Evolutionary conservation across 352 stramenopile genomes (phyloP), one percentile per base, ranked within the genome.

Genomic region (Pythium aquatile): DNA sequence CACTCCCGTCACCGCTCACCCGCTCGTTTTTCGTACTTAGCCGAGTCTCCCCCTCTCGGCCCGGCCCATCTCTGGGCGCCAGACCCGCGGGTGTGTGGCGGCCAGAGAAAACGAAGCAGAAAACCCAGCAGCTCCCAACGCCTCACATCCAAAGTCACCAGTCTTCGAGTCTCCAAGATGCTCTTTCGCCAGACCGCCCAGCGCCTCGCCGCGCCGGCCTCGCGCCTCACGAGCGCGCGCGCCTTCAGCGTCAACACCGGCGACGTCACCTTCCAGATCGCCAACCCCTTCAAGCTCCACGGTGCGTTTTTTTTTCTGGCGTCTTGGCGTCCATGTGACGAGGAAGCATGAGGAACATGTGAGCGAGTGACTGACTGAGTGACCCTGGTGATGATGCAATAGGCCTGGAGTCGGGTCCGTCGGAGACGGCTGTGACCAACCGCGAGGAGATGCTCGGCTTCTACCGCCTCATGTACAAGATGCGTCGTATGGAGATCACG

Each of bases 401-500:
- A 93, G 83, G 78, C 66, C 81, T 96, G 42, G 85, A 93, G 65
- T 60, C 77, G 32, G 87, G 83, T 56, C 85, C 87, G 26, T 68
- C 81, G 30, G 65, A 87, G 44, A 77, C 71, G 46, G 82, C 77
- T 30, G 69, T 90, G 69, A 90, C 89, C 44, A 98, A 90, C 72
- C 98, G 98, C 66, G 95, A 99, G 60, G 97, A 99, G 73, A 79
- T 99, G 57, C 64, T 99, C 55, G 69, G 73, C 14, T 99, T 98
- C 78, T 99, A 99, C 78, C 85, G 97, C 75, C 74, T 98, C 53
- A 99, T 99, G 98, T 99, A 99, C 91, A 99, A 92, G 16, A 99
- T 99, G 96, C 94, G 98, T 68, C 94, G 98, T 60, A 99, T 99
- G 97, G 98, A 99, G 84, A 99, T 99, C 78, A 99, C 98, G 11